phyloP scores from a whole-genome alignment of 2,329 filamentous ascomycete species.

The Cordyceps tenuipes region DNA sequence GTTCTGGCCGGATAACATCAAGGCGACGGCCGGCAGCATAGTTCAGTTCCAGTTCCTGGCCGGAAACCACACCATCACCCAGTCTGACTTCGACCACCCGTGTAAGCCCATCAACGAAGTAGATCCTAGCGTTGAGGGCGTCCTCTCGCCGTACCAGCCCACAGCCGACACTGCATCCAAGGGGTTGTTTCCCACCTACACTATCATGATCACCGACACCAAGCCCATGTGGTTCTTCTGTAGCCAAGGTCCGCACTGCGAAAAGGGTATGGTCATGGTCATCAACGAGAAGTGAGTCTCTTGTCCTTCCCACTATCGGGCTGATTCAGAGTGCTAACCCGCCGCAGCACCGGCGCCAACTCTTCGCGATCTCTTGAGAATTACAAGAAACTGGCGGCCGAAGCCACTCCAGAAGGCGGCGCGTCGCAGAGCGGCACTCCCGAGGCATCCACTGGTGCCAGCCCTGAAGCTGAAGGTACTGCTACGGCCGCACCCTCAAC shows the following conservation, averaged over 20 bases:
- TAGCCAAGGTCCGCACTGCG: constrained; percentile 65
- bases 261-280: constrained; percentile 66
- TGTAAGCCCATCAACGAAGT: constrained; percentile 53
- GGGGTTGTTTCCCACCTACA: constrained; percentile 57
- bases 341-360: constrained; percentile 36
- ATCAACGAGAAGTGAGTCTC: constrained; percentile 63
- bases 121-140: constrained; percentile 45
- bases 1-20: constrained; percentile 60
- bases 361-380: constrained; percentile 40
- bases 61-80: constrained; percentile 71
- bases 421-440: constrained; percentile 13
- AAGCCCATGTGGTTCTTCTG: constrained; percentile 76
- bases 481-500: constrained; percentile 13
- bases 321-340: constrained; percentile 1
- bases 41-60: constrained; percentile 60
- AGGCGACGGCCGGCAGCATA: constrained; percentile 53
- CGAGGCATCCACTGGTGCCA: constrained; percentile 2
- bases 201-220: constrained; percentile 58
- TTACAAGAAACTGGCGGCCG: constrained; percentile 36
- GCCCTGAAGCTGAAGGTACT: neutral
- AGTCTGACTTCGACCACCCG: constrained; percentile 65
- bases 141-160: constrained; percentile 62
- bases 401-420: constrained; percentile 15
- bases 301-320: neutral
- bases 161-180: constrained; percentile 43